phyloP scores from a whole-genome alignment of 495 filamentous ascomycete species.

The Elaphomyces granulatus region DNA sequence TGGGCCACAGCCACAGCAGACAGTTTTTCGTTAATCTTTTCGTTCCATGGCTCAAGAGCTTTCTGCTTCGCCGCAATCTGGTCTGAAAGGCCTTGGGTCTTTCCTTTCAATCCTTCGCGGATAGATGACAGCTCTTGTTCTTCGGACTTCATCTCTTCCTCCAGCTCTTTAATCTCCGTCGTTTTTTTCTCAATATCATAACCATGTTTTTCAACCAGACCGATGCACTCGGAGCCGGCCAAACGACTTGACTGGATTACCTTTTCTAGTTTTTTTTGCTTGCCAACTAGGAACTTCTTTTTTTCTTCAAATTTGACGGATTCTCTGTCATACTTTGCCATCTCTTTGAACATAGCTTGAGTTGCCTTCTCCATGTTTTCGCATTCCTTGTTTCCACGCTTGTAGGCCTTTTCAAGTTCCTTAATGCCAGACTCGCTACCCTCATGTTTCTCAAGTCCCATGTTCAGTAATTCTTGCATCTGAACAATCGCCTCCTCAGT shows the following conservation, averaged over 20 bases:
- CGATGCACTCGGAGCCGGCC: slow-evolving; percentile 57
- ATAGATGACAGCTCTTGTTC: slow-evolving; percentile 70
- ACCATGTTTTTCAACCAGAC: slow-evolving; percentile 59
- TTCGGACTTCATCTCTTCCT: slow-evolving; percentile 57
- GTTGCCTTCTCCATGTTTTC: slow-evolving; percentile 70
- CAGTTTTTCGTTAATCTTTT: slow-evolving; percentile 89
- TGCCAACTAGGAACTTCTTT: slow-evolving; percentile 75
- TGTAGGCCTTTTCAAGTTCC: slow-evolving; percentile 71
- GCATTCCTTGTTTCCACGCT: slow-evolving; percentile 62
- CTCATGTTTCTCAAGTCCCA: slow-evolving; percentile 80
- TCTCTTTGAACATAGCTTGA: slow-evolving; percentile 70
- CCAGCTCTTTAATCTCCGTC: slow-evolving; percentile 54
- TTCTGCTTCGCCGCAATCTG: slow-evolving; percentile 87
- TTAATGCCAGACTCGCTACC: slow-evolving; percentile 89
- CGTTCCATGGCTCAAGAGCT: slow-evolving; percentile 89
- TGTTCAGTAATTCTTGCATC: slow-evolving; percentile 76
- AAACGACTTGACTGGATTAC: slow-evolving; percentile 54
- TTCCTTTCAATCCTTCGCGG: slow-evolving; percentile 76
- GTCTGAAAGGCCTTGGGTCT: slow-evolving; percentile 87
- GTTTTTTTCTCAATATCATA: slow-evolving; percentile 65
- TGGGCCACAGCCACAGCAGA: slow-evolving; percentile 88
- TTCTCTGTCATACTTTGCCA: slow-evolving; percentile 87
- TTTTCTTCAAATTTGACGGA: slow-evolving; percentile 96
- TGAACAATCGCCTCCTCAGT: slow-evolving; percentile 81
- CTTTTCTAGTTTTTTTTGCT: slow-evolving; percentile 93